Base-by-base conservation (phyloP, 441 rosid genomes). In the Euphorbia schlechtendalii region DNA sequence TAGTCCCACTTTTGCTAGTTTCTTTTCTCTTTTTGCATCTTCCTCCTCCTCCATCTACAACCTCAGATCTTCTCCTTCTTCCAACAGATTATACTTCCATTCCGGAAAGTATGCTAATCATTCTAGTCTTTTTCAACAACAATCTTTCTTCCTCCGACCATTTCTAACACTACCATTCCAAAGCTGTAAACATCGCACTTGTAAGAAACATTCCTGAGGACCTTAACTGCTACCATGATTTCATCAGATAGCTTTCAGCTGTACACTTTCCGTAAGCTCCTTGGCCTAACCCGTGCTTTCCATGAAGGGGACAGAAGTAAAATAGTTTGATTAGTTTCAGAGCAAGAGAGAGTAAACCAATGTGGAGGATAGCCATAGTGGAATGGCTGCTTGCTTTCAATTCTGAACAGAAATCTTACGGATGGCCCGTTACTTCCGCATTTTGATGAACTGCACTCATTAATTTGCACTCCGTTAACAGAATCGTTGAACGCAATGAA, bases 261-360 rank as follows among this genome's bases (percentile, higher is more conserved):
- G 11, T 49, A 17, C 54, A 49, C 54, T 18, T 49, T 49, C 54
- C 54, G 18, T 49, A 49, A 49, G 62, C 62, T 32, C 62, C 62
- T 59, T 59, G 14, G 27, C 62, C 62, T 34, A 59, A 36, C 38
- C 36, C n/a, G n/a, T n/a, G n/a, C 40, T 34, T 5, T 34, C 40
- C 10, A 34, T 2, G 40, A 34, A 5, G 8, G 8, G 3, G 40
- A 34, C 8, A 34, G 40, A 0, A 2, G 40, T 5, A 34, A 34
- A 34, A 34, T 34, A 8, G 40, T 34, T 5, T 34, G 8, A 34
- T 34, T 34, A 34, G 4, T 12, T 40, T 40, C 41, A 38, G 41
- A 38, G 41, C 41, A 38, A 40, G 45, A 40, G 45, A 40, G 45
- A 40, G 45, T 9, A 40, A 40, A 11, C 45, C 45, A 40, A 40